Conservation (phyloP, 2,329 filamentous ascomycete genomes). For the Fusarium verticillioides region DNA sequence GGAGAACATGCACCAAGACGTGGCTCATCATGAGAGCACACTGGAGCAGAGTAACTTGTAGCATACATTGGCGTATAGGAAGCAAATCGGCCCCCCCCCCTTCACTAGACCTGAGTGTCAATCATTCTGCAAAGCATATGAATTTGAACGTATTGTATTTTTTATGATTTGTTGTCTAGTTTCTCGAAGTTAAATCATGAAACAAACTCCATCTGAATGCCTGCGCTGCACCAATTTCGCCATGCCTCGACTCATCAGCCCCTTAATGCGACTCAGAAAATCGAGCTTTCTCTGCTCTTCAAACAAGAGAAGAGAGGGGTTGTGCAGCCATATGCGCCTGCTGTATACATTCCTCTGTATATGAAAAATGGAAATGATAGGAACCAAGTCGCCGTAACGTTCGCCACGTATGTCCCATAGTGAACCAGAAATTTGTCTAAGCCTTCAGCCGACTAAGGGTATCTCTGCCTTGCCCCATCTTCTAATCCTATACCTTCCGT, state of each 20-base stretch:
- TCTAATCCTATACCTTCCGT: constrained; percentile 17
- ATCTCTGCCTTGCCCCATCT: constrained; percentile 47
- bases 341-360: constrained; percentile 21
- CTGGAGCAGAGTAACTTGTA: not conserved
- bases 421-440: constrained; percentile 50
- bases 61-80: constrained; percentile 25
- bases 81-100: constrained; percentile 1
- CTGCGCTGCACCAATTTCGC: constrained; percentile 25
- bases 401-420: constrained; percentile 30
- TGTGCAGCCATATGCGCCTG: constrained; percentile 30
- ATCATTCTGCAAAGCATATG: not conserved
- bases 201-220: constrained; percentile 36
- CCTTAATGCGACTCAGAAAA: constrained; percentile 20
- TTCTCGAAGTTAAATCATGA: constrained; percentile 23
- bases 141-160: constrained; percentile 29
- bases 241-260: constrained; percentile 17
- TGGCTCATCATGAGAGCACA: not conserved
- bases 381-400: constrained; percentile 23
- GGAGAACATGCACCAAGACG: constrained; percentile 26
- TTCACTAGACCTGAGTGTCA: not conserved
- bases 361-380: constrained; percentile 31
- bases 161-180: constrained; percentile 37
- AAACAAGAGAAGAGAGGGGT: constrained; percentile 22
- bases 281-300: constrained; percentile 10
- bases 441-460: constrained; percentile 51